Conservation (phyloP, 306 rosid species). For the Prunus salicina region DNA sequence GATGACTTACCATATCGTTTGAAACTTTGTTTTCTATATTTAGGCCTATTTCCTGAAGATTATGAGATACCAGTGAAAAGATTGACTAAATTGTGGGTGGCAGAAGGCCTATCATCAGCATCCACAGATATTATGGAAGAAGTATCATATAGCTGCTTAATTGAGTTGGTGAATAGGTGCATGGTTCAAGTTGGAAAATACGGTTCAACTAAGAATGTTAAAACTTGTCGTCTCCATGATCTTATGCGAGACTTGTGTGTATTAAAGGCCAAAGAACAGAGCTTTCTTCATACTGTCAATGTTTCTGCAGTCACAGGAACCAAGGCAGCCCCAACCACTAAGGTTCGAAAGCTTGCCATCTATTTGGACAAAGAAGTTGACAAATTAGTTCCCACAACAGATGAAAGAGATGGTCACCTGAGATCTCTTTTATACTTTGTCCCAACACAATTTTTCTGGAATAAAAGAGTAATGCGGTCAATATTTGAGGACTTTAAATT, state of each 20-base stretch:
- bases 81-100: too few relatives aligned
- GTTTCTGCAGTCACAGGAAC: neutral
- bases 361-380: neutral
- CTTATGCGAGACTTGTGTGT: too few relatives aligned
- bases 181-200: neutral
- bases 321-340: neutral
- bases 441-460: too few relatives aligned
- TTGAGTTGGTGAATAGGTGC: conserved; percentile 3
- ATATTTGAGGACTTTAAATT: too few relatives aligned
- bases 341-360: neutral
- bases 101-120: too few relatives aligned
- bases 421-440: neutral
- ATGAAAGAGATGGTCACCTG: too few relatives aligned
- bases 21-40: conserved; percentile 6
- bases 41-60: neutral
- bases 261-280: neutral
- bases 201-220: too few relatives aligned
- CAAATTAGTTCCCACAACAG: neutral
- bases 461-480: too few relatives aligned
- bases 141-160: neutral
- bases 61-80: too few relatives aligned
- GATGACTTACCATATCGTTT: neutral
- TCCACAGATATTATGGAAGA: neutral
- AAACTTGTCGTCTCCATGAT: too few relatives aligned
- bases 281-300: neutral